These are phyloP conservation scores for Oidium heveae DNA, from an alignment of 2,329 filamentous ascomycete species.

Conservation along the genomic window DNA sequence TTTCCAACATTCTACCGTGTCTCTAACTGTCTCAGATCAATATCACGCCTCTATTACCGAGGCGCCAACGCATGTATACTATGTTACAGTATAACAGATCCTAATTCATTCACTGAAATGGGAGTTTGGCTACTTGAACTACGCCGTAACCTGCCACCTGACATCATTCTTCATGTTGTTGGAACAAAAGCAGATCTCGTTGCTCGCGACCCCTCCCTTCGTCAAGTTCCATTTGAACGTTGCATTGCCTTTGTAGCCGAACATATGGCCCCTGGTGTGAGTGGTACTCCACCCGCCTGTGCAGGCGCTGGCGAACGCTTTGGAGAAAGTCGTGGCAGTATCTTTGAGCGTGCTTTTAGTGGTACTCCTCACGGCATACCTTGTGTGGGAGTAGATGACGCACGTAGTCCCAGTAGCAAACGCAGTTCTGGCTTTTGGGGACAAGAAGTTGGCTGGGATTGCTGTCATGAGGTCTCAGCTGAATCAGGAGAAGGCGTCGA, in stretches of 20 bases:
- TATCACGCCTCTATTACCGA: conserved; percentile 87
- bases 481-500: conserved; percentile 90
- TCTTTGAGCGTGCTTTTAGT: conserved; percentile 1
- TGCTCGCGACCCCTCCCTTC: conserved; percentile 48
- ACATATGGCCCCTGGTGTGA: conserved; percentile 50
- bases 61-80: conserved; percentile 83
- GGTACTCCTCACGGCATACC: not conserved
- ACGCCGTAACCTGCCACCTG: conserved; percentile 43
- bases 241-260: conserved; percentile 93
- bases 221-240: conserved; percentile 78
- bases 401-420: conserved; percentile 35
- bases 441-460: conserved; percentile 85
- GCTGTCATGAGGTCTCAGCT: conserved; percentile 87
- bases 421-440: conserved; percentile 64
- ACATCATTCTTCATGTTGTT: conserved; percentile 76
- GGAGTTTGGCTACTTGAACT: conserved; percentile 73
- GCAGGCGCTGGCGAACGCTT: conserved; percentile 15
- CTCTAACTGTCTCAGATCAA: conserved; percentile 25
- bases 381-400: conserved; percentile 18
- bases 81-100: conserved; percentile 83
- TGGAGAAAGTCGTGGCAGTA: conserved; percentile 1
- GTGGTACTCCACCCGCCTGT: conserved; percentile 41
- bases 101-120: conserved; percentile 72
- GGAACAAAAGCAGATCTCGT: conserved; percentile 87
- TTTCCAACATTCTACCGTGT: not conserved